Conservation (phyloP, 2,329 filamentous ascomycete species). For the Endothia cerciana region DNA sequence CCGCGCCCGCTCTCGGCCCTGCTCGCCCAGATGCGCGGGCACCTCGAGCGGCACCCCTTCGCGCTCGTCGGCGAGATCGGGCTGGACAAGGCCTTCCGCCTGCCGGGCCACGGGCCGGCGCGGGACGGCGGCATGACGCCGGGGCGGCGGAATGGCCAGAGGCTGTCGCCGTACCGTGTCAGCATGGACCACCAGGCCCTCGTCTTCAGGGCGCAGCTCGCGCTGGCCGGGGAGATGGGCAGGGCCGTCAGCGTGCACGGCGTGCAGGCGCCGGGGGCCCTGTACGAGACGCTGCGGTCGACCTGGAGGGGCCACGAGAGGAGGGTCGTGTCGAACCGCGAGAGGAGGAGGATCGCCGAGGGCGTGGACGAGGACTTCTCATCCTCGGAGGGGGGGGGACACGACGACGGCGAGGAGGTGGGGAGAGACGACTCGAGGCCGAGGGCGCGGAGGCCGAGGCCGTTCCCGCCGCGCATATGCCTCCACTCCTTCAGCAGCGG, state of each 20-base stretch:
- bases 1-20: slow-evolving; percentile 64
- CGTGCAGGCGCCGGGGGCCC: slow-evolving; percentile 74
- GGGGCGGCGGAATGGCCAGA: slow-evolving; percentile 71
- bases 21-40: slow-evolving; percentile 56
- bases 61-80: slow-evolving; percentile 79
- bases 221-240: slow-evolving; percentile 68
- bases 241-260: slow-evolving; percentile 72
- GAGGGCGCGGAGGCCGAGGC: slow-evolving; percentile 46
- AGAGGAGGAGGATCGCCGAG: slow-evolving; percentile 54
- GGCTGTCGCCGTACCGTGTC: slow-evolving; percentile 70
- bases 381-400: slow-evolving; percentile 33
- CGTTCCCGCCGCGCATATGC: slow-evolving; percentile 86
- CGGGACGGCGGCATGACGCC: slow-evolving; percentile 63
- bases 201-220: slow-evolving; percentile 70
- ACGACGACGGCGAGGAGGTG: slow-evolving; percentile 30
- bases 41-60: slow-evolving; percentile 60
- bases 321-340: slow-evolving; percentile 60
- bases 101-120: slow-evolving; percentile 56
- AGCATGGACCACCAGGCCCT: slow-evolving; percentile 69
- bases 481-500: slow-evolving; percentile 91
- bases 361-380: slow-evolving; percentile 51
- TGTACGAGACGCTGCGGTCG: slow-evolving; percentile 67
- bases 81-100: slow-evolving; percentile 75
- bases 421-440: not conserved
- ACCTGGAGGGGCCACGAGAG: slow-evolving; percentile 74